A percentile compares a stretch with the other conserved stretches of the same genome.
Evolutionary conservation across 2,329 filamentous ascomycete genomes (phyloP).

Genomic region (Botrytis deweyae): DNA sequence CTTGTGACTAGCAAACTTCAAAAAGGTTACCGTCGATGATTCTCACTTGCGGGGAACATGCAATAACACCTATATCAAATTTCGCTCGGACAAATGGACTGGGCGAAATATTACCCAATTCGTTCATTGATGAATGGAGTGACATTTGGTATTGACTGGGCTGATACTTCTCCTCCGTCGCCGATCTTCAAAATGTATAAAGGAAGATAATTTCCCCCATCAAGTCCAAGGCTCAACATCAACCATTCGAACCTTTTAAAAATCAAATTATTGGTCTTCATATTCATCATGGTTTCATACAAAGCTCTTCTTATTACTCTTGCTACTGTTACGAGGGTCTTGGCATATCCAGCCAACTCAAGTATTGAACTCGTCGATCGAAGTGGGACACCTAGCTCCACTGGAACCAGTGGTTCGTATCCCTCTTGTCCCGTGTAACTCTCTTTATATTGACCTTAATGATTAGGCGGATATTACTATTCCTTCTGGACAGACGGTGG

Average conservation of each 20-base stretch:
- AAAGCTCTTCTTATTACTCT: background rate
- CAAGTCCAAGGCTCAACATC: background rate
- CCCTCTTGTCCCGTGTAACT: background rate
- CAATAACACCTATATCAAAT: background rate
- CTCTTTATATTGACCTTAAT: background rate
- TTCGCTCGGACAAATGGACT: background rate
- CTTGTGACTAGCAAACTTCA: conserved; percentile 1
- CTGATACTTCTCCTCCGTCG: background rate
- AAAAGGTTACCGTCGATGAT: background rate
- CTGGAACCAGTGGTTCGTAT: conserved; percentile 10
- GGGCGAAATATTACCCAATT: background rate
- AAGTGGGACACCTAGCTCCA: conserved; percentile 14
- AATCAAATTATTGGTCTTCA: background rate
- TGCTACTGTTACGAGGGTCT: background rate
- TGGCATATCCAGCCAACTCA: conserved; percentile 8
- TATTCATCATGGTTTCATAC: background rate
- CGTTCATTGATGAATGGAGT: background rate
- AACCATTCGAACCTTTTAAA: background rate
- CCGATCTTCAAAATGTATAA: background rate
- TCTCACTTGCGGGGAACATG: conserved; percentile 1
- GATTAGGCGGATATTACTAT: conserved; percentile 46
- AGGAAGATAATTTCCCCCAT: background rate
- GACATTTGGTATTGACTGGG: background rate
- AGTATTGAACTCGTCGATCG: background rate
- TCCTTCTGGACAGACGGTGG: conserved; percentile 59